Percentiles rank a stretch among this genome's conserved stretches.
phyloP scores from a whole-genome alignment of 2,329 filamentous ascomycete genomes.

The Epichloe gansuensis region DNA sequence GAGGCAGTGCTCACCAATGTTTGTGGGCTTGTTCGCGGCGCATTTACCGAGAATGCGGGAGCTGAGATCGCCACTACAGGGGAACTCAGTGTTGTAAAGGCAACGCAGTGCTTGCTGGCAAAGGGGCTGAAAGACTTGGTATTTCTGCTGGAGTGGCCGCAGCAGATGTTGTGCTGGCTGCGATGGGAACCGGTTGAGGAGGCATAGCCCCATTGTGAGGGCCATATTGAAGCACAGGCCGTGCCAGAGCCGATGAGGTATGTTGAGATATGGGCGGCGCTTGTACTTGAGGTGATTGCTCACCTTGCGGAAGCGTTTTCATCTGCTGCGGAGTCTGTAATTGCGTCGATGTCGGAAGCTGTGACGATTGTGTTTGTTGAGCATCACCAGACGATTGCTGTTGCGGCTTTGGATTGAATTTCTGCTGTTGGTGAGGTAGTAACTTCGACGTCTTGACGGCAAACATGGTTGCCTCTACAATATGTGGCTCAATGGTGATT shows the following conservation, averaged over 20 bases:
- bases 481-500: conserved; percentile 68
- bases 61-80: neutral
- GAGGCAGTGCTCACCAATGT: neutral
- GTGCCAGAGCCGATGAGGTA: conserved; percentile 14
- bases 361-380: conserved; percentile 7
- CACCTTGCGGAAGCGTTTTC: neutral
- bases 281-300: neutral
- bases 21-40: neutral
- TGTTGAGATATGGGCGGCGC: neutral
- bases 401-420: conserved; percentile 7
- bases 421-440: conserved; percentile 22
- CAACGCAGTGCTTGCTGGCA: neutral
- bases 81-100: neutral
- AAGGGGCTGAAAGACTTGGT: conserved; percentile 7
- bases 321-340: conserved; percentile 13
- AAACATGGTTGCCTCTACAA: conserved; percentile 65
- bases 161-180: conserved; percentile 11
- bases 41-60: neutral
- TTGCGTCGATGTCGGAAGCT: neutral
- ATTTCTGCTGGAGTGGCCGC: conserved; percentile 12
- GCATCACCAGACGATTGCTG: conserved; percentile 9
- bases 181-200: conserved; percentile 29
- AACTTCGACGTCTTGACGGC: conserved; percentile 54
- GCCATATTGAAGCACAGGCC: conserved; percentile 54
- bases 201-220: conserved; percentile 52